A percentile compares a stretch with the other conserved stretches of the same genome.
These are phyloP conservation scores for Arachnopeziza araneosa DNA, from an alignment of 2,329 filamentous ascomycete species.

Conservation along the genomic window DNA sequence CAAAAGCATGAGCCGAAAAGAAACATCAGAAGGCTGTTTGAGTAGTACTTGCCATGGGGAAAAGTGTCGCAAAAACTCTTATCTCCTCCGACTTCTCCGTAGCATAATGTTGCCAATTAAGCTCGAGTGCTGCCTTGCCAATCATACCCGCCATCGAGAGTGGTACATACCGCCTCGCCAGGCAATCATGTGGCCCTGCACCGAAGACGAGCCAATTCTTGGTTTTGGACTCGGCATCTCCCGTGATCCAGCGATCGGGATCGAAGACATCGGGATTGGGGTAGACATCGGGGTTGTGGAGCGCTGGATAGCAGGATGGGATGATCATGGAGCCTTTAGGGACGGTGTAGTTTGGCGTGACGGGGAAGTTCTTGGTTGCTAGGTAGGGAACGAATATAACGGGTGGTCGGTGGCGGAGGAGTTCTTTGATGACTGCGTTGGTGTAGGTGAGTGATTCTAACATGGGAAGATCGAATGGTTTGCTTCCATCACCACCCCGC, in stretches of 20 bases:
- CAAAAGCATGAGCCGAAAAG: neutral
- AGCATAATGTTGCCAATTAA: constrained; percentile 46
- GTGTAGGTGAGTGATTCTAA: constrained; percentile 46
- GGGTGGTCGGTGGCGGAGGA: constrained; percentile 45
- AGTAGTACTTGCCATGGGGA: constrained; percentile 73
- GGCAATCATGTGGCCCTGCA: constrained; percentile 44
- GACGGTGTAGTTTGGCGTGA: constrained; percentile 43
- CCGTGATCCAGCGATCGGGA: constrained; percentile 47
- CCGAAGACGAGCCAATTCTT: constrained; percentile 52
- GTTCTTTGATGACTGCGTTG: constrained; percentile 47
- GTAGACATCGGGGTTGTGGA: constrained; percentile 45
- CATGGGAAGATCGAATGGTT: constrained; percentile 40
- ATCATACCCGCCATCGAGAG: constrained; percentile 47
- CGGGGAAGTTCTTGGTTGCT: constrained; percentile 41
- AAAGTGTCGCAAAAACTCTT: constrained; percentile 92
- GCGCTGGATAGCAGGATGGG: constrained; percentile 45
- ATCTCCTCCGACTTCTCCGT: constrained; percentile 45
- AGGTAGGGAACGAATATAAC: constrained; percentile 51
- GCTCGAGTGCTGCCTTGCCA: constrained; percentile 44
- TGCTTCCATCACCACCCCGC: constrained; percentile 37
- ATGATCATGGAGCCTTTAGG: constrained; percentile 45
- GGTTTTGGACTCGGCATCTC: constrained; percentile 43
- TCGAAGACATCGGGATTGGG: constrained; percentile 42
- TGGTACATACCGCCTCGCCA: constrained; percentile 44
- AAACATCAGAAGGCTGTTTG: no score